Evolutionary conservation across 352 stramenopile species (phyloP).

Genomic region (Pythium guiyangense): DNA sequence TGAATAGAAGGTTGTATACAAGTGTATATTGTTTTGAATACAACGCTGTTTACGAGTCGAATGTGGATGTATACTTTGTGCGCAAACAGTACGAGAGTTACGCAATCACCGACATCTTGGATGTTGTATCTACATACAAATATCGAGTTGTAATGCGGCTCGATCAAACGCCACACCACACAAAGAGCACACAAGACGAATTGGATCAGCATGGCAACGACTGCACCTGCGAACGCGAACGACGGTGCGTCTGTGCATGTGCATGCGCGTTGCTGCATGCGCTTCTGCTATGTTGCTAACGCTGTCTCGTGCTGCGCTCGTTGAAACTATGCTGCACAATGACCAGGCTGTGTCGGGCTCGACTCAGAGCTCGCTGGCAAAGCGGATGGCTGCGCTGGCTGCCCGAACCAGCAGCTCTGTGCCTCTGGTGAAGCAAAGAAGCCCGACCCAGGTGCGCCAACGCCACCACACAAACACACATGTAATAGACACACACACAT

Average conservation of each 20-base stretch:
- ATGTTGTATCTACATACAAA: neutral
- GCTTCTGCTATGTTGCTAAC: no score
- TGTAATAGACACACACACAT: no score
- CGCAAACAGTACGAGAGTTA: no score
- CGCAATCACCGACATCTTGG: no score
- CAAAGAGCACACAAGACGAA: neutral
- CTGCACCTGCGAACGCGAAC: conserved; percentile 58
- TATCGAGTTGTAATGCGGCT: neutral
- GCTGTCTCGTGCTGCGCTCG: no score
- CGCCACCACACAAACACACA: no score
- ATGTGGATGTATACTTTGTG: no score
- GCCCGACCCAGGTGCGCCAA: conserved; percentile 64
- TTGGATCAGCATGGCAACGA: conserved; percentile 9
- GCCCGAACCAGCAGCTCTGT: conserved; percentile 96
- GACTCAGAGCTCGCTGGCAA: conserved; percentile 94
- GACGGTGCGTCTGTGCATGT: conserved; percentile 28
- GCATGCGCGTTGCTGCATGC: neutral
- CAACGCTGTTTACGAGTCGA: no score
- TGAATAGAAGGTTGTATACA: no score
- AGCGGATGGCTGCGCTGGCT: conserved; percentile 93
- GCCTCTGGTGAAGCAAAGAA: conserved; percentile 89
- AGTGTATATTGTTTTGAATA: no score
- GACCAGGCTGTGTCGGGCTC: conserved; percentile 91
- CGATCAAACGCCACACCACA: neutral
- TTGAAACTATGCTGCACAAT: no score